Base-by-base conservation (phyloP, 805 yeast species). In the Wickerhamiella azyma region DNA sequence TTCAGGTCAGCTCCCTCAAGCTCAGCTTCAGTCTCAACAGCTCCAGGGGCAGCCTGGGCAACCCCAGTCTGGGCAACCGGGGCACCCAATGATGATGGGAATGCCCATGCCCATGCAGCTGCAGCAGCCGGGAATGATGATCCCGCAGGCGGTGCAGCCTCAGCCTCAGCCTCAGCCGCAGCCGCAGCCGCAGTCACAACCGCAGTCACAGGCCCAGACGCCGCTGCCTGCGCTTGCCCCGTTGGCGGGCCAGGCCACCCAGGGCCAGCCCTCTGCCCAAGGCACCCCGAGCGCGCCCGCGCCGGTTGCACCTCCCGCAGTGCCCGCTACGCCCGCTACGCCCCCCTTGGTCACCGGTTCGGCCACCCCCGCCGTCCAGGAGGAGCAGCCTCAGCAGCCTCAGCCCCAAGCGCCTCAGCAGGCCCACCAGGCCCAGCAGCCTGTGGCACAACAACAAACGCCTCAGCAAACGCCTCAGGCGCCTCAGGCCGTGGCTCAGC, bases 31-130 rank as follows among this genome's bases (percentile, higher is more conserved):
- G 38, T 50, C 43, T 26, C 52, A 46, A 19, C 49, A 46, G 24
- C 45, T 28, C 17, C n/a, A n/a, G n/a, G 50, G 24, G 37, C 48
- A 26, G 39, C 45, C 29, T 29, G 42, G 41, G 19, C 50, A 32
- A 39, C 45, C 40, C 35, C 41, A 36, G 36, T 54, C 14, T 40
- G 50, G 37, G 39, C 52, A 50, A 58, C 52, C 58, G 41, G n/a
- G n/a, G n/a, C 65, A 59, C 64, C 61, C 55, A 48, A 66, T 55
- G 48, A 66, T 59, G 49, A 54, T 43, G 45, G 41, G 41, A 4
- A 28, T 39, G 41, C 41, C 39, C 19, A 45, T 40, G 26, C 53
- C 47, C 26, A 52, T 39, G 26, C 55, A 47, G 9, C 59, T 51
- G 33, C 58, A 43, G 28, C 53, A 47, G 37, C 56, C 49, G 19